Evolutionary conservation across 1,284 basidiomycete species (phyloP), one percentile per base, ranked within the genome.

Genomic region (Omphalotus olearius): DNA sequence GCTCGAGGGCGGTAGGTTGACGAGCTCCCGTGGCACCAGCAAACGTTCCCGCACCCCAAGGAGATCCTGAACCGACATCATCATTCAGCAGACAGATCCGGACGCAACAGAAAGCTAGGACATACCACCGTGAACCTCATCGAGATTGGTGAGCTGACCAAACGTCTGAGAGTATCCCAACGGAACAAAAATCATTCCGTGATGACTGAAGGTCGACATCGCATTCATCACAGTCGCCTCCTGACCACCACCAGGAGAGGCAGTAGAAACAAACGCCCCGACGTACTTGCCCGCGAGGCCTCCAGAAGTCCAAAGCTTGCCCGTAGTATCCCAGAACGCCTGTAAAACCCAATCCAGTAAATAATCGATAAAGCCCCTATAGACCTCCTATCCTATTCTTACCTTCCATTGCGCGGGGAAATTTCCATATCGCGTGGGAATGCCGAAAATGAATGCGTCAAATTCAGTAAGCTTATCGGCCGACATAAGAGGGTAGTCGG

Each of bases 301-400:
- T 49, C 89, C 90, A 9, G 64, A 57, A 11, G 73, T 77, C 93
- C 93, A 98, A 40, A 90, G 75, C 2, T 66, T 69, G 57, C 92
- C 91, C 10, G 92, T 94, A 4, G 76, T 67, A 65, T 97, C 94
- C 83, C 82, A 88, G 76, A 90, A 88, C 1, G 79, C 71, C 85
- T 91, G 61, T 40, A 42, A 47, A 40, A 36, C 7, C 14, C 17
- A 33, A n/a, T 14, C 18, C 17, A 36, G 20, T 38, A 40, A 3
- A 11, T 20, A 25, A 40, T 25, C 35, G 30, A 30, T 14, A 18
- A 14, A 1, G 5, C 26, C 38, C 4, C 18, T 36, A 23, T 14
- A 44, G 33, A 48, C 11, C 4, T 26, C 7, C n/a, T n/a, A n/a
- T 9, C 10, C 11, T 23, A 26, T 16, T 56, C 67, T 28, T 56